Conservation (phyloP, 2,329 filamentous ascomycete genomes). For the Penicillium digitatum region DNA sequence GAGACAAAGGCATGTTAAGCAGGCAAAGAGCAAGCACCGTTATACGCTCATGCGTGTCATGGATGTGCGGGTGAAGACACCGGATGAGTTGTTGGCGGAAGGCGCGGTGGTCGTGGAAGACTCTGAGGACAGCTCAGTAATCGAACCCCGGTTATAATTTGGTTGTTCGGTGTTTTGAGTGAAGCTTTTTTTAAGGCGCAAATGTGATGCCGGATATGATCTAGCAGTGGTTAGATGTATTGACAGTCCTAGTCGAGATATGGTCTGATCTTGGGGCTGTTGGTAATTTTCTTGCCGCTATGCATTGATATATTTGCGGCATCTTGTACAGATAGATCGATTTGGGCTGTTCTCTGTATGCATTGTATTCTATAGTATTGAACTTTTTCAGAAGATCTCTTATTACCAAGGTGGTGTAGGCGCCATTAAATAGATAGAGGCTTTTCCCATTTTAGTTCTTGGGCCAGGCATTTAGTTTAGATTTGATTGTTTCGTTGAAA, state of each 20-base stretch:
- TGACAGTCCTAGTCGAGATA: background rate
- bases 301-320: conserved; percentile 21
- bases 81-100: conserved; percentile 51
- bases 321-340: conserved; percentile 36
- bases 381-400: background rate
- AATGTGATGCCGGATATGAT: conserved; percentile 1
- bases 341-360: conserved; percentile 26
- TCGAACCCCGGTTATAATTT: conserved; percentile 24
- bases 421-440: background rate
- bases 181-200: background rate
- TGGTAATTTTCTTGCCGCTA: conserved; percentile 14
- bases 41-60: conserved; percentile 83
- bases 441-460: background rate
- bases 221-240: background rate
- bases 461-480: background rate
- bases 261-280: background rate
- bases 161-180: background rate
- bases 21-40: conserved; percentile 81
- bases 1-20: conserved; percentile 64
- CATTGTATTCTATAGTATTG: conserved; percentile 32
- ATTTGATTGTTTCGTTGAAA: too few relatives aligned
- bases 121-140: conserved; percentile 16
- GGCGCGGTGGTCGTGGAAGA: conserved; percentile 38
- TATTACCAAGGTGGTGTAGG: background rate
- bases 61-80: conserved; percentile 66